phyloP scores from a whole-genome alignment of 352 stramenopile species.

The Globisporangium carolinianum region DNA sequence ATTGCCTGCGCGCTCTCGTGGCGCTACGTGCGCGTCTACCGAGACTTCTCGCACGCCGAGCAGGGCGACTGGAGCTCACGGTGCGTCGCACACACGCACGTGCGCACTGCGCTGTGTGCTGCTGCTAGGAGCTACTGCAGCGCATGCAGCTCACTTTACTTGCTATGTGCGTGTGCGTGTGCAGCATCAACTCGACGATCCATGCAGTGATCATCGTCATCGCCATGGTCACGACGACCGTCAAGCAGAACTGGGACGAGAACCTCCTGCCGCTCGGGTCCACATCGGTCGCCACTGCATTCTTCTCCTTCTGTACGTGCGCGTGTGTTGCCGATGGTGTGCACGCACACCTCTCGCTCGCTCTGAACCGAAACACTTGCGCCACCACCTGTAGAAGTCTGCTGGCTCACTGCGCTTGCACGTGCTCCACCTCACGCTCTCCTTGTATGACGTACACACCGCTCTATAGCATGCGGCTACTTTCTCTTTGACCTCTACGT shows the following conservation, averaged over 20 bases:
- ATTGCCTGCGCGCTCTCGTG: conserved; percentile 41
- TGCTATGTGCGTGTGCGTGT: background rate
- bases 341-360: background rate
- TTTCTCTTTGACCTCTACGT: conserved; percentile 80
- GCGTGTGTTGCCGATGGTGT: background rate
- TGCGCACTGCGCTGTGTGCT: background rate
- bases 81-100: conserved; percentile 17
- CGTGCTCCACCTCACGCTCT: too few relatives aligned
- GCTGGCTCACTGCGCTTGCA: too few relatives aligned
- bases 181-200: conserved; percentile 75
- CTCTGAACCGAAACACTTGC: background rate
- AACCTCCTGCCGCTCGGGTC: conserved; percentile 51
- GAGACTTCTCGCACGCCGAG: conserved; percentile 58
- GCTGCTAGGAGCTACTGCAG: background rate
- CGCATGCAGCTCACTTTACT: background rate
- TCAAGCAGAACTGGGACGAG: conserved; percentile 55
- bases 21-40: conserved; percentile 53
- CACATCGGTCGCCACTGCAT: conserved; percentile 32
- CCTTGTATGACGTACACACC: background rate
- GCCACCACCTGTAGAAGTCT: too few relatives aligned
- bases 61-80: conserved; percentile 78
- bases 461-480: conserved; percentile 60
- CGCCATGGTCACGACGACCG: conserved; percentile 56
- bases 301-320: conserved; percentile 78
- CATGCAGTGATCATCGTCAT: conserved; percentile 61